phyloP scores from a whole-genome alignment of 129 eudicot species.

The Flaveria brownii region DNA sequence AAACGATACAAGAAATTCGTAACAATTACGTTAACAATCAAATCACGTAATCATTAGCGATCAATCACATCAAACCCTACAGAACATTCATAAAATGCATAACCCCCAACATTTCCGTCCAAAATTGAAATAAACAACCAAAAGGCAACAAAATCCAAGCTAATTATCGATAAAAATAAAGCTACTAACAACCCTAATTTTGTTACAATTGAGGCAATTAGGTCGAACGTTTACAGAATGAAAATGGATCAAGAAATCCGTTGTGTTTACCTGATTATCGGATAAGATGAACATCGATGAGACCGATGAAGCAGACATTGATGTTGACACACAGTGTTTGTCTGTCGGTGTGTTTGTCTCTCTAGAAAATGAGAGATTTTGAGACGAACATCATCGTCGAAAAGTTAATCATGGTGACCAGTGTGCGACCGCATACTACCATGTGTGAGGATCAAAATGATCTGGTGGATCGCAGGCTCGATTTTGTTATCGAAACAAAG shows the following conservation, averaged over 20 bases:
- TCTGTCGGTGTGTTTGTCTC: not conserved
- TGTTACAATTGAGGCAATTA: not conserved
- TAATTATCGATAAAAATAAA: not conserved
- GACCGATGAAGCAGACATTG: not conserved
- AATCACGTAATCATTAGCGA: not conserved
- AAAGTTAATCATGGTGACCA: not conserved
- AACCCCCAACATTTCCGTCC: not conserved
- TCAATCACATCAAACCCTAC: conserved; percentile 2
- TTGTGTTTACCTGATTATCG: not conserved
- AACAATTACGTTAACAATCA: not conserved
- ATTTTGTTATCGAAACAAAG: too few species aligned
- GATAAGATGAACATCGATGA: not conserved
- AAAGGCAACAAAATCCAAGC: not conserved
- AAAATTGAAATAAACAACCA: conserved; percentile 5
- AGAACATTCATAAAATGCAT: not conserved
- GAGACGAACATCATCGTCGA: not conserved
- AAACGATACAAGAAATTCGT: not conserved
- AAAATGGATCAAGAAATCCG: not conserved
- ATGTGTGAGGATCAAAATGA: not conserved
- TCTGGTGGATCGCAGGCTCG: not conserved
- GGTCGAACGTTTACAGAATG: not conserved
- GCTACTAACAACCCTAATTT: not conserved
- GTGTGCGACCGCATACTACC: not conserved
- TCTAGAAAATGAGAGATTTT: not conserved
- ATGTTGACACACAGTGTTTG: not conserved